phyloP scores from a whole-genome alignment of 805 yeast genomes.

The Kazachstania viticola region DNA sequence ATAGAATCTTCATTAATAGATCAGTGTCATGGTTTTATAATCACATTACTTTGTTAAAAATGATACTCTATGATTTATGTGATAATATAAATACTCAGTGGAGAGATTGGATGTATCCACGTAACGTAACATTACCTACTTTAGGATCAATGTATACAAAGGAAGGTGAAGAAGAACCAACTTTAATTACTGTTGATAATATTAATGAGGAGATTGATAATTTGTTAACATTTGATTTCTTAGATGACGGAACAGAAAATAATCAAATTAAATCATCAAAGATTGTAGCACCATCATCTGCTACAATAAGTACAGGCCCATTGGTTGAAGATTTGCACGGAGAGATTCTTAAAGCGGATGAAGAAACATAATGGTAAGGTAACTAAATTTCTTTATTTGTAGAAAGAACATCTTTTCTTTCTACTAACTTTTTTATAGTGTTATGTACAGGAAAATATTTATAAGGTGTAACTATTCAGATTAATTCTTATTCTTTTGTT shows the following conservation, averaged over 20 bases:
- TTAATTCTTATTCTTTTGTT: too few species aligned
- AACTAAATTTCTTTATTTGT: too few species aligned
- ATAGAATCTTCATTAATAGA: conserved; percentile 25
- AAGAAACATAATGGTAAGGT: too few species aligned
- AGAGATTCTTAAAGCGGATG: too few species aligned
- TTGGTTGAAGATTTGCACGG: too few species aligned
- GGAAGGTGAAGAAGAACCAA: conserved; percentile 4
- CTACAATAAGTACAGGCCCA: neutral
- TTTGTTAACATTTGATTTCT: conserved; percentile 19
- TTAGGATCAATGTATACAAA: conserved; percentile 6
- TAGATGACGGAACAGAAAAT: conserved; percentile 22
- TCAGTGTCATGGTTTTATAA: conserved; percentile 30
- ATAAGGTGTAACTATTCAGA: too few species aligned
- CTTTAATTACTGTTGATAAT: conserved; percentile 11
- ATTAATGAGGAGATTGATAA: conserved; percentile 21
- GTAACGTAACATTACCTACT: conserved; percentile 16
- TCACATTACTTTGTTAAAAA: conserved; percentile 26
- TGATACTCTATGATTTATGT: conserved; percentile 27
- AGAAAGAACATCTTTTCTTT: too few species aligned
- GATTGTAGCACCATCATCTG: conserved; percentile 8
- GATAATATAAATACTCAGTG: conserved; percentile 25
- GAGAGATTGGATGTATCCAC: conserved; percentile 29
- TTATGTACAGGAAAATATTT: too few species aligned
- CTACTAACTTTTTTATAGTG: too few species aligned
- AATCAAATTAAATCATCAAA: conserved; percentile 19